Base-by-base conservation (phyloP, 805 yeast species). In the Maudiozyma barnettii region DNA sequence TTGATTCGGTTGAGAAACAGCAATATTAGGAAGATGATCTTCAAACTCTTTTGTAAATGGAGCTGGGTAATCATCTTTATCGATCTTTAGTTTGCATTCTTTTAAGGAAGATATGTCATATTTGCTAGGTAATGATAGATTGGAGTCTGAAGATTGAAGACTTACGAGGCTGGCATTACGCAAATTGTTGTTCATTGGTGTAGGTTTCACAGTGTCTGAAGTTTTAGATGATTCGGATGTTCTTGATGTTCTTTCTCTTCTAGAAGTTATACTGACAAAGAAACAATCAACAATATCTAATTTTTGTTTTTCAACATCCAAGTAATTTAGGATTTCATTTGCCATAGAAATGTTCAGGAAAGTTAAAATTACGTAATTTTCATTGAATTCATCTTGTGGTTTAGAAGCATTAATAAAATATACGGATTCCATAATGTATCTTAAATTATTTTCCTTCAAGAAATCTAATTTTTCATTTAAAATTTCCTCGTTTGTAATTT, bases 301-400 rank as follows among this genome's bases (percentile, higher is more conserved):
- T 16, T 49, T 51, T 38, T 47, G 43, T 2, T 41, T 35, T 39
- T 47, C 42, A 10, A 42, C 18, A 21, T 50, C 50, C 14, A 59
- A 39, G 44, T 54, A 57, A 38, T 60, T 55, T 10, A 55, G 36
- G 10, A 58, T 46, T 45, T 60, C 64, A 2, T 52, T 50, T 14
- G 63, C 61, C 63, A 59, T 60, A 4, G 52, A 48, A 14, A 60
- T 58, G 39, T 57, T 60, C 35, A 59, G 45, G 40, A 60, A 59
- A 5, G 64, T 55, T 21, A 60, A 35, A 14, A 60, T 49, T 5
- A 53, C 49, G 46, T 60, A 60, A 44, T 59, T 50, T 23, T 54
- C 41, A 22, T 52, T 52, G 35, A 58, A 56, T n/a, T 47, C 49
- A 37, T 53, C 54, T 8, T 46, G 44, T 13, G 51, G 14, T 21